Evolutionary conservation across 2,329 filamentous ascomycete species (phyloP).

Genomic region (Fusarium luffae): DNA sequence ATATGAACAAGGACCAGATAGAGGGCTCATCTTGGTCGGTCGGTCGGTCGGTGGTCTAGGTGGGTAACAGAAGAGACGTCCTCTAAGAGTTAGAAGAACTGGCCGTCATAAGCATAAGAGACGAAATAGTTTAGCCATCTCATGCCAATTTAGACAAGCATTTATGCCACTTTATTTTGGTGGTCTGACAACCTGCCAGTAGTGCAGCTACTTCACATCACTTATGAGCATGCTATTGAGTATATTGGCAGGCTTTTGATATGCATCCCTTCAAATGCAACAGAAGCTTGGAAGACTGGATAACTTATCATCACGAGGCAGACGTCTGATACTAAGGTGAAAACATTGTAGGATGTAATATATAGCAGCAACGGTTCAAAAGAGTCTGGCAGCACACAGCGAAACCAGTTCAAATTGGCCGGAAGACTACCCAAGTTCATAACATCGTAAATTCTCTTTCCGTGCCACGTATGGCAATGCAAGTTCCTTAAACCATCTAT

Average conservation of each 20-base stretch:
- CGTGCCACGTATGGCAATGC: slow-evolving; percentile 33
- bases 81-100: no score
- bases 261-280: neutral
- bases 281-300: neutral
- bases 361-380: neutral
- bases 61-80: no score
- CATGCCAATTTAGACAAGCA: no score
- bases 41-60: neutral
- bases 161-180: no score
- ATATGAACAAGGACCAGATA: neutral
- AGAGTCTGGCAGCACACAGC: neutral
- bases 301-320: neutral
- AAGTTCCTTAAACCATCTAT: slow-evolving; percentile 26
- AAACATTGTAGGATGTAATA: slow-evolving; percentile 15
- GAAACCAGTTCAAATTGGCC: slow-evolving; percentile 4
- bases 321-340: neutral
- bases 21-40: neutral
- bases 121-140: no score
- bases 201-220: neutral
- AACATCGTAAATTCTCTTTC: slow-evolving; percentile 28
- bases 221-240: neutral
- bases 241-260: neutral
- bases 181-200: no score
- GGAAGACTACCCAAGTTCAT: slow-evolving; percentile 23
- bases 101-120: no score